Conservation (phyloP, 306 rosid species). For the Gillenia trifoliata region DNA sequence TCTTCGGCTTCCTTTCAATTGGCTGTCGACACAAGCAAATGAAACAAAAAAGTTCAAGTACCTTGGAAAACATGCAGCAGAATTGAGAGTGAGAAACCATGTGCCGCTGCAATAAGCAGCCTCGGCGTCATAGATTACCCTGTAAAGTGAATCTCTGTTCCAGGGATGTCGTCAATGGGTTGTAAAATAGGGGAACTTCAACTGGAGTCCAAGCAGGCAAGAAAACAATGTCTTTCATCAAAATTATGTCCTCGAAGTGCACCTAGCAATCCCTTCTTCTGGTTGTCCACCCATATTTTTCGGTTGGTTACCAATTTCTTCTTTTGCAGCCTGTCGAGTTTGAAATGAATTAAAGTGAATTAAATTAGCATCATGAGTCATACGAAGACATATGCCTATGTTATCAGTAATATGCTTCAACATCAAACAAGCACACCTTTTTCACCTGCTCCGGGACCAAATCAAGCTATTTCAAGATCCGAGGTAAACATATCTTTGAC, state of each 20-base stretch:
- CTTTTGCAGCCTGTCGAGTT: too few relatives aligned
- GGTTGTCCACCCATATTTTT: too few relatives aligned
- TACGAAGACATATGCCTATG: neutral
- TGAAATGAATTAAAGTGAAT: neutral
- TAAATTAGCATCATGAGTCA: too few relatives aligned
- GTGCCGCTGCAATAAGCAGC: neutral
- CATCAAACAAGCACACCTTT: constrained; percentile 56
- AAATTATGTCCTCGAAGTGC: too few relatives aligned
- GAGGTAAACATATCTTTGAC: constrained; percentile 88
- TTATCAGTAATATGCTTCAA: too few relatives aligned
- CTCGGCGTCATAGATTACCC: constrained; percentile 36
- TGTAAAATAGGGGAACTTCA: constrained; percentile 71
- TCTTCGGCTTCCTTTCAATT: constrained; percentile 65
- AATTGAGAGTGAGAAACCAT: neutral
- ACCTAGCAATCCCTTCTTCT: too few relatives aligned
- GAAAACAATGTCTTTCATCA: constrained; percentile 92
- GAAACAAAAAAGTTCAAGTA: neutral
- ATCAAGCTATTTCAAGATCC: constrained; percentile 88
- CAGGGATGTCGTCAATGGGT: constrained; percentile 80
- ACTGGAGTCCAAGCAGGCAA: constrained; percentile 88
- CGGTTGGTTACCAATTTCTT: too few relatives aligned
- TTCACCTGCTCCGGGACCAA: constrained; percentile 94
- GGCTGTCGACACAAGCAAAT: constrained; percentile 37
- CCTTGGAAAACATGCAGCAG: neutral
- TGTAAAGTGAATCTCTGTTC: constrained; percentile 90